Base-by-base conservation (phyloP, 148 eudicot species). In the Bassia scoparia region DNA sequence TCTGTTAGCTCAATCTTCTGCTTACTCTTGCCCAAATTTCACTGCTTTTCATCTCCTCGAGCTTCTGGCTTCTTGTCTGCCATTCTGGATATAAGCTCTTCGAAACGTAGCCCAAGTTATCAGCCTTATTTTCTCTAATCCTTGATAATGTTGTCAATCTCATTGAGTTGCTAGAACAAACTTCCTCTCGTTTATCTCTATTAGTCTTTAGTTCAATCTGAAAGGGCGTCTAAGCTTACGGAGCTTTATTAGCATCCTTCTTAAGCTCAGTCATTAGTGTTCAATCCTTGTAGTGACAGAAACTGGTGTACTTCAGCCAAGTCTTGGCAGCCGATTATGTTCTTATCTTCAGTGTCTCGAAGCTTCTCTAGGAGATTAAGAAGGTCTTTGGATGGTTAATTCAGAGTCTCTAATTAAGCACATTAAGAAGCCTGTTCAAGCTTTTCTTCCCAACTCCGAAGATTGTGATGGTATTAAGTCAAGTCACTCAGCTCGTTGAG, bases 231-330 rank as follows among this genome's bases (percentile, higher is more conserved):
- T 43, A n/a, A 81, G 66, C 79, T 74, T 76, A 10, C 70, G n/a
- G 69, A 67, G 79, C 84, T 68, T 74, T 59, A 34, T 69, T 68
- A 18, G 69, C 76, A 56, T 78, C 76, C 52, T 44, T 43, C 35
- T 78, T 73, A 23, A 81, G 50, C 14, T 67, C 84, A 21, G 29
- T 46, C 69, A 56, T 78, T n/a, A 23, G 59, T 24, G 37, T 69
- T 53, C 38, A 48, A 24, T n/a, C 33, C 65, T 66, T 56, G 31
- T 53, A 34, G 50, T 63, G n/a, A 54, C 63, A 75, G 58, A 74
- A 78, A n/a, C 24, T 34, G 3, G 50, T 44, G 33, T 41, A 78
- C 23, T 78, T 69, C n/a, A 5, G 26, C 60, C 59, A 78, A 23
- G 14, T 81, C 79, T n/a, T 49, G 26, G 44, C 68, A 43, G 81